These are phyloP conservation scores for Nemophila menziesii DNA, from an alignment of 257 asterid genomes.

Conservation along the genomic window DNA sequence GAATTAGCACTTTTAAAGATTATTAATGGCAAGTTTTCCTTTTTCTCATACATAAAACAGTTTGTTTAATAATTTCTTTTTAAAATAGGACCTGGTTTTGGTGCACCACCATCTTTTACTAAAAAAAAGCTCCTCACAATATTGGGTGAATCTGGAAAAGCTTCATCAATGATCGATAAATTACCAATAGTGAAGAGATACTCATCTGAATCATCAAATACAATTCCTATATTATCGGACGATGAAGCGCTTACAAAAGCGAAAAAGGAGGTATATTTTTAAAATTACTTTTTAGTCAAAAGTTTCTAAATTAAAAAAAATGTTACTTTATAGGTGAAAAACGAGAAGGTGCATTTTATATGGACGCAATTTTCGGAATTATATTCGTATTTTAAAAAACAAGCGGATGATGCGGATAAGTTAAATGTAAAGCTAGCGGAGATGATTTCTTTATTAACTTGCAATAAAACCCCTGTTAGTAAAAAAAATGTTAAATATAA, in stretches of 20 bases:
- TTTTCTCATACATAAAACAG: conserved; percentile 6
- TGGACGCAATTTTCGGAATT: conserved; percentile 87
- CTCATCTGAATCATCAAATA: conserved; percentile 65
- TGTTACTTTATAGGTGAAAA: conserved; percentile 41
- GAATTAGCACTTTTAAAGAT: conserved; percentile 76
- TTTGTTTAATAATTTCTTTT: background rate
- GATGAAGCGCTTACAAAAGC: conserved; percentile 87
- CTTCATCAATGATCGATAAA: conserved; percentile 59
- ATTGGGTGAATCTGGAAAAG: conserved; percentile 73
- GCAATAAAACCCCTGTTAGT: conserved; percentile 37
- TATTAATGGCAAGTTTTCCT: conserved; percentile 33
- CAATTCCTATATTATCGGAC: conserved; percentile 70
- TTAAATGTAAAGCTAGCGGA: conserved; percentile 61
- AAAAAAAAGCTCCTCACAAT: conserved; percentile 68
- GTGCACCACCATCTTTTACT: conserved; percentile 46
- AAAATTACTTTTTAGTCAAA: background rate
- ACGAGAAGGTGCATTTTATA: conserved; percentile 56
- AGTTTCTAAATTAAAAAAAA: background rate
- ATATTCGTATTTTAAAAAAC: conserved; percentile 48
- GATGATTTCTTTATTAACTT: conserved; percentile 83
- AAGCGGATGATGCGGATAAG: conserved; percentile 51
- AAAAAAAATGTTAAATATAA: conserved; percentile 35
- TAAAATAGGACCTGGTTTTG: conserved; percentile 75
- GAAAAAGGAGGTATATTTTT: conserved; percentile 57
- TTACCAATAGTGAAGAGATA: conserved; percentile 60